These are phyloP conservation scores for Hemisphaericaspora nanyangensis DNA, from an alignment of 805 yeast species.

Conservation along the genomic window DNA sequence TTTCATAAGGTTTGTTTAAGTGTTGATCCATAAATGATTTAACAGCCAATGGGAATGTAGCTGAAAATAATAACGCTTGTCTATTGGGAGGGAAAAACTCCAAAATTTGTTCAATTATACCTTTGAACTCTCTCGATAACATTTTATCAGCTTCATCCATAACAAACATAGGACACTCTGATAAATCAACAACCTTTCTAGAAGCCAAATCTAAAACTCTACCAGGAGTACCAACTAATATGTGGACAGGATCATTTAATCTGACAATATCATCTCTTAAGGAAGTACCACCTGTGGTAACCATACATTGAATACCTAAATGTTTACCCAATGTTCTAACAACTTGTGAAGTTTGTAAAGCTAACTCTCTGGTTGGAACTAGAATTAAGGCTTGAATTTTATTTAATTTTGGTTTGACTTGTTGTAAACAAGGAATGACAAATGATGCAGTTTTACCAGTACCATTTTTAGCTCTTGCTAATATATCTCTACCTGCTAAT, in stretches of 20 bases:
- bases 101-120: conserved; percentile 81
- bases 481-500: conserved; percentile 88
- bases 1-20: conserved; percentile 87
- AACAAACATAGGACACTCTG: conserved; percentile 80
- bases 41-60: conserved; percentile 94
- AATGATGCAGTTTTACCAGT: conserved; percentile 99
- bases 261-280: conserved; percentile 92
- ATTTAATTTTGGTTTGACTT: conserved; percentile 75
- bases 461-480: conserved; percentile 98
- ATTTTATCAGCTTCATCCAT: conserved; percentile 99
- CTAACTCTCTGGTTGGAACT: conserved; percentile 97
- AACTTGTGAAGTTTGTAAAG: conserved; percentile 95
- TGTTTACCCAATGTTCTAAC: conserved; percentile 95
- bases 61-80: conserved; percentile 87
- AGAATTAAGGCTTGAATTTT: conserved; percentile 89
- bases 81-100: conserved; percentile 63
- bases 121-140: conserved; percentile 85
- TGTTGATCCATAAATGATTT: conserved; percentile 90
- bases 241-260: conserved; percentile 88
- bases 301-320: conserved; percentile 90
- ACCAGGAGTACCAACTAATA: conserved; percentile 97
- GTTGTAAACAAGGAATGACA: conserved; percentile 88
- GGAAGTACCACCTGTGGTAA: conserved; percentile 96
- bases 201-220: conserved; percentile 92
- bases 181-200: conserved; percentile 80